Percentiles rank a stretch among this genome's conserved stretches.
phyloP scores from a whole-genome alignment of 2,329 filamentous ascomycete genomes.

The Hymenoscyphus repandus region DNA sequence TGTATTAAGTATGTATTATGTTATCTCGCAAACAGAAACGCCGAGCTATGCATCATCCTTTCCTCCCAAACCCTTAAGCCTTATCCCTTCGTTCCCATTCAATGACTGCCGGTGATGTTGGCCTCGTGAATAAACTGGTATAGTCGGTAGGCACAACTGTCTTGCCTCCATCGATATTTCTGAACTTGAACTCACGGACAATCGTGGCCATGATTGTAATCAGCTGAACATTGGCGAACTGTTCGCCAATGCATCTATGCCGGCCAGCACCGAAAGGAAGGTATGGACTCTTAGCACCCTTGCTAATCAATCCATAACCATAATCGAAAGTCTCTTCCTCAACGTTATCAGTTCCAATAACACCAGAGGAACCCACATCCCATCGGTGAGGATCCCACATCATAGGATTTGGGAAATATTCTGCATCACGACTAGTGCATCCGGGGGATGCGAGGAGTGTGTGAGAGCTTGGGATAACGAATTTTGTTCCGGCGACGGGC shows the following conservation, averaged over 20 bases:
- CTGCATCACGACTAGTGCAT: conserved; percentile 65
- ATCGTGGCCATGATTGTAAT: conserved; percentile 76
- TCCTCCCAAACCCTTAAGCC: conserved; percentile 12
- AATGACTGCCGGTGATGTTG: conserved; percentile 64
- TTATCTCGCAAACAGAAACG: conserved; percentile 7
- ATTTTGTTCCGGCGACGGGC: conserved; percentile 75
- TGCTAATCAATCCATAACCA: conserved; percentile 87
- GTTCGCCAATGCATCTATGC: conserved; percentile 93
- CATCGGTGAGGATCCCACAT: conserved; percentile 90
- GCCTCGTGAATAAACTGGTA: conserved; percentile 67
- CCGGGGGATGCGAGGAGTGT: conserved; percentile 80
- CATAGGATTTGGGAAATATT: conserved; percentile 77
- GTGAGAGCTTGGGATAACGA: conserved; percentile 74
- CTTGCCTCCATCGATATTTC: conserved; percentile 66
- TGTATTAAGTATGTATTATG: conserved; percentile 18
- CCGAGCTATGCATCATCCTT: conserved; percentile 20
- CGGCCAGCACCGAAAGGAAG: conserved; percentile 90
- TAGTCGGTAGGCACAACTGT: conserved; percentile 66
- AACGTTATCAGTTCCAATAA: conserved; percentile 42
- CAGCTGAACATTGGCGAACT: conserved; percentile 90
- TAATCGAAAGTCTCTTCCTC: conserved; percentile 81
- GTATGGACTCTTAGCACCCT: conserved; percentile 85
- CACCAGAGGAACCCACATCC: conserved; percentile 60
- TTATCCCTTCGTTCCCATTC: conserved; percentile 67
- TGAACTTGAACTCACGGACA: conserved; percentile 75